Conservation (phyloP, 306 rosid genomes). For the Fagus crenata region DNA sequence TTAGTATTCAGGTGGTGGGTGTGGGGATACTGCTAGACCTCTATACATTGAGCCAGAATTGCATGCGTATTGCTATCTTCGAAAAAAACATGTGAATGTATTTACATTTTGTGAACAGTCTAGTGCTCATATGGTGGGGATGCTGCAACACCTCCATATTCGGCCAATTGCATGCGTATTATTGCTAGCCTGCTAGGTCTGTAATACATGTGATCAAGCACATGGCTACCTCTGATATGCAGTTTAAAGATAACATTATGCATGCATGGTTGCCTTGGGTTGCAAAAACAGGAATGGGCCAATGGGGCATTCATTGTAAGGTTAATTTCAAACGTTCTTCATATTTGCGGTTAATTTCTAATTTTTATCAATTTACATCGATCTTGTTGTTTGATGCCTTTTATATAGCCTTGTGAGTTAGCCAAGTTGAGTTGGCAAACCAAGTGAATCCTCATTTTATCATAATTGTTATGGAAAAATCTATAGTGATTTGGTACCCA, state of each 20-base stretch:
- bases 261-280: slow-evolving; percentile 27
- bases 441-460: no score
- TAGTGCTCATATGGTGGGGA: slow-evolving; percentile 26
- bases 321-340: no score
- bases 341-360: no score
- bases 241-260: not conserved
- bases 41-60: not conserved
- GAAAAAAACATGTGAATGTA: slow-evolving; percentile 1
- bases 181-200: not conserved
- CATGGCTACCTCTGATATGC: slow-evolving; percentile 31
- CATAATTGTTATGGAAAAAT: no score
- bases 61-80: slow-evolving; percentile 14
- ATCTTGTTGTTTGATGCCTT: no score
- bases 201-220: slow-evolving; percentile 36
- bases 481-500: no score
- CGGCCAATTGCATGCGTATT: slow-evolving; percentile 37
- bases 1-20: no score
- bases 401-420: no score
- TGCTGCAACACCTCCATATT: slow-evolving; percentile 45
- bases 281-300: not conserved
- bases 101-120: not conserved
- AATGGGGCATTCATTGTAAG: not conserved
- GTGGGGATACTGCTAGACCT: not conserved
- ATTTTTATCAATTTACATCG: no score
- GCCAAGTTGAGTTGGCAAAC: no score